Evolutionary conservation across 192 early-diverging fungal species (phyloP).

Genomic region (Entomortierella lignicola): DNA sequence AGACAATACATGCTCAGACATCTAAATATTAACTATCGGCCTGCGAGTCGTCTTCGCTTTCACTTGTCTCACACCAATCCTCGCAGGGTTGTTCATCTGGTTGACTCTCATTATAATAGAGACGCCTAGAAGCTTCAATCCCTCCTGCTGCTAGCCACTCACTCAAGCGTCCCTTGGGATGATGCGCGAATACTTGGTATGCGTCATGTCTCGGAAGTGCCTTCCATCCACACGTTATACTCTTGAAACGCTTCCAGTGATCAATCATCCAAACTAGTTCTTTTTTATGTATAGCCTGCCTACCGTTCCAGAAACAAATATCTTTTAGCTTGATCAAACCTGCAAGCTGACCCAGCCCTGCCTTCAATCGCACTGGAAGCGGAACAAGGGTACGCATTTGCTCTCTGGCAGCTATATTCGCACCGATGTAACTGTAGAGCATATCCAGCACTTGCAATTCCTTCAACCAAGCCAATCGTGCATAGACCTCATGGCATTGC

Average conservation of each 20-base stretch:
- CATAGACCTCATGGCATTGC: slow-evolving; percentile 1
- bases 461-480: neutral
- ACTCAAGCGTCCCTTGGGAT: neutral
- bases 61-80: neutral
- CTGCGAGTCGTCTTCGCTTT: too few relatives aligned
- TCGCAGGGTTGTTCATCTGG: too few relatives aligned
- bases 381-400: neutral
- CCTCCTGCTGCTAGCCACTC: neutral
- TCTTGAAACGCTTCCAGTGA: slow-evolving; percentile 10
- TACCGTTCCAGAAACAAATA: slow-evolving; percentile 17
- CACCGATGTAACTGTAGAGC: slow-evolving; percentile 3
- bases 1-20: too few relatives aligned
- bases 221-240: neutral
- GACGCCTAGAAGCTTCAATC: neutral
- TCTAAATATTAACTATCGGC: too few relatives aligned
- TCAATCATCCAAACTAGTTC: slow-evolving; percentile 13
- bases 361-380: slow-evolving; percentile 5
- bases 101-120: too few relatives aligned
- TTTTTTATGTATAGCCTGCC: neutral
- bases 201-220: neutral
- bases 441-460: neutral
- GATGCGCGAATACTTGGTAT: neutral
- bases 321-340: neutral
- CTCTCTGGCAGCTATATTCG: neutral
- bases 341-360: slow-evolving; percentile 3